Evolutionary conservation across 768 basidiomycete genomes (phyloP).

Genomic region (Sporobolomyces roseus): DNA sequence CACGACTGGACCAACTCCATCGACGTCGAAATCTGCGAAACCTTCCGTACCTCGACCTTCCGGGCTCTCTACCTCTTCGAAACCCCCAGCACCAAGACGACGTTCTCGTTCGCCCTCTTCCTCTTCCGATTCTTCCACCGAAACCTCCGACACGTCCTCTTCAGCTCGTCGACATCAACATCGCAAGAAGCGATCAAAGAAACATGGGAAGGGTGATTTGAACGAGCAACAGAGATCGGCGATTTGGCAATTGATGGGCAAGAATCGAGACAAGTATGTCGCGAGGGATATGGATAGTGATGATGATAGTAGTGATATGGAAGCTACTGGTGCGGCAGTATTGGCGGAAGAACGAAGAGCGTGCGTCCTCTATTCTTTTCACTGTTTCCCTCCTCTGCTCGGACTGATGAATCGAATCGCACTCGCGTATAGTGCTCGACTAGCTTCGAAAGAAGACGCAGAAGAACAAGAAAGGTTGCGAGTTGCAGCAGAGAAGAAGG

Average conservation of each 20-base stretch:
- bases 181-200: not conserved
- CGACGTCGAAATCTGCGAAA: not conserved
- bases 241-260: constrained; percentile 22
- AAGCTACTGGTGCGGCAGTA: constrained; percentile 34
- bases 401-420: not conserved
- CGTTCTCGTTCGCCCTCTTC: constrained; percentile 1
- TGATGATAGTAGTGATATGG: constrained; percentile 43
- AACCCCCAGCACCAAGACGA: not conserved
- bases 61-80: not conserved
- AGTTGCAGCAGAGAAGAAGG: constrained; percentile 20
- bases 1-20: too few species aligned
- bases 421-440: constrained; percentile 19
- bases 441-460: constrained; percentile 31
- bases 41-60: not conserved
- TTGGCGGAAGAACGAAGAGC: constrained; percentile 38
- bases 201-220: not conserved
- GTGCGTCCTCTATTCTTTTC: constrained; percentile 15
- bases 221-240: constrained; percentile 4
- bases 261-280: constrained; percentile 15
- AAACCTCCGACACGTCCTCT: not conserved
- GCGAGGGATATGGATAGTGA: constrained; percentile 32
- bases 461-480: constrained; percentile 27
- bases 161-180: not conserved
- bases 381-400: too few species aligned
- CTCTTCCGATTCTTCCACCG: not conserved